Conservation (phyloP, 495 filamentous ascomycete genomes). For the Penicillium canariense region DNA sequence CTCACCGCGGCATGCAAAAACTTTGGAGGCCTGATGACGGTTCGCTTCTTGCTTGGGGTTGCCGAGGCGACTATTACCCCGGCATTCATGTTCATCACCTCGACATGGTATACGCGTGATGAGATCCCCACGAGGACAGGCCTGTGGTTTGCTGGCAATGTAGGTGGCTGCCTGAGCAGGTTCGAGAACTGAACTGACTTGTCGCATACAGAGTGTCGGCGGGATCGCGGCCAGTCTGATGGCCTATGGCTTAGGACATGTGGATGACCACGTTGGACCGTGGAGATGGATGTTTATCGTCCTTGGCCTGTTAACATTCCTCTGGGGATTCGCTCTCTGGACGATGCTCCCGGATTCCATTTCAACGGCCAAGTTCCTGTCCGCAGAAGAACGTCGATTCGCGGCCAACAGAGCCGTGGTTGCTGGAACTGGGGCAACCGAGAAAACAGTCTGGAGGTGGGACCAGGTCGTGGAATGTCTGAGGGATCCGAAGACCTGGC, state of each 20-base stretch:
- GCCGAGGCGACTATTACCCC: slow-evolving; percentile 52
- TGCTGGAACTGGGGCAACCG: slow-evolving; percentile 46
- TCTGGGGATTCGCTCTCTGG: slow-evolving; percentile 54
- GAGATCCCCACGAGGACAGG: slow-evolving; percentile 61
- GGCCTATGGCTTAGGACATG: slow-evolving; percentile 56
- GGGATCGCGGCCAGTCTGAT: slow-evolving; percentile 56
- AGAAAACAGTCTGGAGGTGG: slow-evolving; percentile 55
- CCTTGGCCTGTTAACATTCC: slow-evolving; percentile 52
- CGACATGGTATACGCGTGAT: slow-evolving; percentile 52
- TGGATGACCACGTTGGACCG: slow-evolving; percentile 45
- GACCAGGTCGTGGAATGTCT: slow-evolving; percentile 53
- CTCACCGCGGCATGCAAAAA: slow-evolving; percentile 37
- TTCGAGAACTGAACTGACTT: background rate
- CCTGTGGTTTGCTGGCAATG: slow-evolving; percentile 58
- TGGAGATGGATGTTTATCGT: slow-evolving; percentile 55
- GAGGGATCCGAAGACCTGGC: slow-evolving; percentile 57
- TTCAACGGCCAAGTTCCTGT: slow-evolving; percentile 57
- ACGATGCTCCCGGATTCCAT: slow-evolving; percentile 60
- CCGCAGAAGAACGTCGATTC: slow-evolving; percentile 51
- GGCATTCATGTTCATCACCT: slow-evolving; percentile 39
- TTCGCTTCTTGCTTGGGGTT: slow-evolving; percentile 51
- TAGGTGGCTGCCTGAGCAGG: background rate
- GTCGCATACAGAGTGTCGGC: slow-evolving; percentile 39
- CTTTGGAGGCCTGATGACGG: slow-evolving; percentile 33
- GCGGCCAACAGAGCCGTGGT: slow-evolving; percentile 48